phyloP scores from a whole-genome alignment of 768 basidiomycete genomes.

The Psilocybe cubensis region DNA sequence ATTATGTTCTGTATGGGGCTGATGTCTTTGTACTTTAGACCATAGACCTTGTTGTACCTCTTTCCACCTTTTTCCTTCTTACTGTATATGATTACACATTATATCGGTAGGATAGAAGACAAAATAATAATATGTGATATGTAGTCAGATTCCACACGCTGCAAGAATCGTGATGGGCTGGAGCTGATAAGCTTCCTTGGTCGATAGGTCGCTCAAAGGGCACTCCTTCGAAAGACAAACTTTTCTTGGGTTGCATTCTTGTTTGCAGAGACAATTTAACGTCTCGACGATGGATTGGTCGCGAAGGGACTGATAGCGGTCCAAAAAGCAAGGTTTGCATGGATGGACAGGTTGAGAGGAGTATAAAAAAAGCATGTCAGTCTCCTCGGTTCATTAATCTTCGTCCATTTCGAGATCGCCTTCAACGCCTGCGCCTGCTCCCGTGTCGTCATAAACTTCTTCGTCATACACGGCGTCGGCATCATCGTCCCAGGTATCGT shows the following conservation, averaged over 20 bases:
- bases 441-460: slow-evolving; percentile 65
- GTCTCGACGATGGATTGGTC: too few relatives aligned
- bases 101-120: slow-evolving; percentile 19
- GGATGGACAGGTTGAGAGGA: neutral
- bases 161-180: neutral
- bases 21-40: slow-evolving; percentile 1
- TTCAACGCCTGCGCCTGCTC: slow-evolving; percentile 68
- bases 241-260: too few relatives aligned
- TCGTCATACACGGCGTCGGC: slow-evolving; percentile 52
- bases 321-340: too few relatives aligned
- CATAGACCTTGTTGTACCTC: slow-evolving; percentile 1
- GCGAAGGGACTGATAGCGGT: too few relatives aligned
- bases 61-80: slow-evolving; percentile 12
- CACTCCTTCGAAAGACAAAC: too few relatives aligned
- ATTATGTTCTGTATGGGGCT: neutral
- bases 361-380: neutral
- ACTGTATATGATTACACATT: slow-evolving; percentile 10
- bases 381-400: neutral
- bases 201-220: too few relatives aligned
- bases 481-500: slow-evolving; percentile 37
- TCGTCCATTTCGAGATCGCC: slow-evolving; percentile 75
- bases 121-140: slow-evolving; percentile 22
- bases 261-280: too few relatives aligned
- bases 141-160: neutral
- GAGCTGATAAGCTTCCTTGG: neutral